A percentile compares a stretch with the other conserved stretches of the same genome.
Conservation (phyloP, 1,284 basidiomycete species). For the Cryptococcus neoformans region DNA sequence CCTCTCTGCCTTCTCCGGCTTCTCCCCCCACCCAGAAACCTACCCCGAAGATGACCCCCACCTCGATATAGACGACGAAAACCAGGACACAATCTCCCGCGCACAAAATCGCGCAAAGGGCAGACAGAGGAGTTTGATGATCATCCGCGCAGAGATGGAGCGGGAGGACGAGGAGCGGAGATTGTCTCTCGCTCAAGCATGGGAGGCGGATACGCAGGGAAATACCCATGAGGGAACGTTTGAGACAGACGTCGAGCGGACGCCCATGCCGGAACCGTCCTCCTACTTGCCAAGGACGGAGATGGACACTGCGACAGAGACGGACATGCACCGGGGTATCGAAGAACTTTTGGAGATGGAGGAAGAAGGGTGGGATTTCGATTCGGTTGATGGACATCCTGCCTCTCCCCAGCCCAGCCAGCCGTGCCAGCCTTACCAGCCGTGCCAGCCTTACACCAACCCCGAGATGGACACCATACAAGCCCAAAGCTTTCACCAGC, state of each 20-base stretch:
- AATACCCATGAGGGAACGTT: constrained; percentile 1
- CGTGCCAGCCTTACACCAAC: no score
- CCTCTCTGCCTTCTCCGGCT: neutral
- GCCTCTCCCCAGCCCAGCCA: no score
- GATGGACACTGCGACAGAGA: neutral
- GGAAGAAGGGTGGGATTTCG: neutral
- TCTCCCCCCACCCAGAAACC: constrained; percentile 11
- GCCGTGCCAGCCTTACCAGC: no score
- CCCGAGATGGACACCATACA: no score
- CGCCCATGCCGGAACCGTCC: neutral
- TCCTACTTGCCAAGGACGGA: neutral
- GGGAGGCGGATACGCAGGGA: constrained; percentile 7
- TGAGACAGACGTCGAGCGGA: neutral
- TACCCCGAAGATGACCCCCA: constrained; percentile 16
- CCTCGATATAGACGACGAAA: constrained; percentile 8
- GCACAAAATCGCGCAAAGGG: constrained; percentile 37
- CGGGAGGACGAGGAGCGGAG: constrained; percentile 3
- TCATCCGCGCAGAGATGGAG: constrained; percentile 25
- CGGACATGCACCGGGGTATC: neutral
- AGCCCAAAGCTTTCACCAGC: no score
- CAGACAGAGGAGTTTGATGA: constrained; percentile 37
- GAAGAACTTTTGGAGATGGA: neutral
- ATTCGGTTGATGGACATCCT: no score
- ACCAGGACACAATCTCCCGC: constrained; percentile 17
- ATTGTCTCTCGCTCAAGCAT: constrained; percentile 9